Conservation (phyloP, 2,329 filamentous ascomycete species). For the Colletotrichum horii region DNA sequence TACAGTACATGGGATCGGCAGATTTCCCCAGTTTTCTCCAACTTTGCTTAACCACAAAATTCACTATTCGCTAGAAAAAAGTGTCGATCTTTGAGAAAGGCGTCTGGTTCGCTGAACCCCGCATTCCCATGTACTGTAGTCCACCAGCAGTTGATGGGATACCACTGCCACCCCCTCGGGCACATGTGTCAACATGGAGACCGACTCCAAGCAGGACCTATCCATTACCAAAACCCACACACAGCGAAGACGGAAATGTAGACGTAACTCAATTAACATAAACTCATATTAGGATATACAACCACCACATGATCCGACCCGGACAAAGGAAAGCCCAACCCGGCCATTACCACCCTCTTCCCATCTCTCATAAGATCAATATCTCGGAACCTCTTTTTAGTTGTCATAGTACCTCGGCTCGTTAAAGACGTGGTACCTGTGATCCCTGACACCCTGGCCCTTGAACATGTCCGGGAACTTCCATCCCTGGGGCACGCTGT, state of each 20-base stretch:
- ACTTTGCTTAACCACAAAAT: too few species aligned
- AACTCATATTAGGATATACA: not conserved
- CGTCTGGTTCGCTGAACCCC: too few species aligned
- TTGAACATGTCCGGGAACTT: constrained; percentile 86
- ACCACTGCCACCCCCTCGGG: too few species aligned
- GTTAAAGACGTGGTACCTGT: constrained; percentile 94
- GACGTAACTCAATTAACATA: not conserved
- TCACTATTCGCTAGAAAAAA: too few species aligned
- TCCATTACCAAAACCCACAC: too few species aligned
- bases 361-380: not conserved
- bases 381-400: constrained; percentile 23
- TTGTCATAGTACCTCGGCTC: constrained; percentile 77
- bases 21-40: too few species aligned
- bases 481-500: constrained; percentile 76
- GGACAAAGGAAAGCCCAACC: not conserved
- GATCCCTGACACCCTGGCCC: constrained; percentile 85
- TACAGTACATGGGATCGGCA: too few species aligned
- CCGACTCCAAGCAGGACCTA: too few species aligned
- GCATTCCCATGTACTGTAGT: too few species aligned
- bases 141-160: too few species aligned
- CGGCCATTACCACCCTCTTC: not conserved
- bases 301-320: not conserved
- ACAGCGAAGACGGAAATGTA: not conserved
- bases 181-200: too few species aligned
- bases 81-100: too few species aligned